Evolutionary conservation across 2,329 filamentous ascomycete species (phyloP).

Genomic region (Diaporthe sp.): DNA sequence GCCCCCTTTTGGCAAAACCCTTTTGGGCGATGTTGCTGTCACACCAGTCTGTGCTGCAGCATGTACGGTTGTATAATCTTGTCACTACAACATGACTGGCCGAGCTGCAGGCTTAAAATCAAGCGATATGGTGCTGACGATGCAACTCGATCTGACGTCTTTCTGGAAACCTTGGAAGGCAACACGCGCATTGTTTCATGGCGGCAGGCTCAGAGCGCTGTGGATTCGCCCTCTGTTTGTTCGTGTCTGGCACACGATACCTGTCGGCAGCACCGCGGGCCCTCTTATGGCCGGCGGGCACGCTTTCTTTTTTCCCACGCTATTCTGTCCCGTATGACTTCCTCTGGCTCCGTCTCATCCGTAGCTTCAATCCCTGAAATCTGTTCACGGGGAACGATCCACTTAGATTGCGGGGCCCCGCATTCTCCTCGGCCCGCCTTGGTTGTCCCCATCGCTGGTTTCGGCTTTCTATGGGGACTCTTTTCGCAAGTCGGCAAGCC

Average conservation of each 20-base stretch:
- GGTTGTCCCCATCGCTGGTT: not conserved
- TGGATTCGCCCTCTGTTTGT: not conserved
- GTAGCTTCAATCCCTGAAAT: slow-evolving; percentile 7
- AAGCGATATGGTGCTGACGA: not conserved
- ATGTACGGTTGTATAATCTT: not conserved
- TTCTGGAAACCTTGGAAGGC: slow-evolving; percentile 23
- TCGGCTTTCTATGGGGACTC: slow-evolving; percentile 18
- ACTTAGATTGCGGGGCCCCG: slow-evolving; percentile 27
- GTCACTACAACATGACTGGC: slow-evolving; percentile 14
- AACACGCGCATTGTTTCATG: slow-evolving; percentile 27
- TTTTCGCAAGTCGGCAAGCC: not conserved
- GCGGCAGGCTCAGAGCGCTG: slow-evolving; percentile 8
- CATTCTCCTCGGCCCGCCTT: slow-evolving; percentile 21
- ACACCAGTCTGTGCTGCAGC: slow-evolving; percentile 16
- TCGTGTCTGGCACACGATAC: not conserved
- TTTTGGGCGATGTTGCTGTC: slow-evolving; percentile 1
- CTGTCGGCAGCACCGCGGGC: slow-evolving; percentile 6
- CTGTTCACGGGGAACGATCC: slow-evolving; percentile 14
- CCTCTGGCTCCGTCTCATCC: slow-evolving; percentile 13
- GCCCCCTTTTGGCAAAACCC: not conserved
- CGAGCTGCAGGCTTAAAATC: not conserved
- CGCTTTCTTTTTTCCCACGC: not conserved
- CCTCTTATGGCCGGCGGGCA: slow-evolving; percentile 4
- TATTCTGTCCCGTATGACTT: not conserved
- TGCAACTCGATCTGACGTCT: slow-evolving; percentile 19